A percentile compares a stretch with the other conserved stretches of the same genome.
phyloP scores from a whole-genome alignment of 495 filamentous ascomycete species.

The Podospora sp. region DNA sequence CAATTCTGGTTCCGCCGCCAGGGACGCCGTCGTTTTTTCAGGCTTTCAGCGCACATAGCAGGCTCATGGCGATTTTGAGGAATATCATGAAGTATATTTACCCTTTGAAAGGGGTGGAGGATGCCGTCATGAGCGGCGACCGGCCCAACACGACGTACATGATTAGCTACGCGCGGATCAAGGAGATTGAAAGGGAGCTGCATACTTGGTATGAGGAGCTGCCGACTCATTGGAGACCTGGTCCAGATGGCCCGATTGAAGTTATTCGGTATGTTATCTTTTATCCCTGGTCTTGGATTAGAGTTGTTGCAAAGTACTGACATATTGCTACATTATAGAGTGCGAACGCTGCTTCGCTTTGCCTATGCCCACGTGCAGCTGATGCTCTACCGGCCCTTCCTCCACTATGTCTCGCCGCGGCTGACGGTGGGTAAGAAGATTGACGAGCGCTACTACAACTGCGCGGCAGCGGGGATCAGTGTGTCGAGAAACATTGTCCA shows the following conservation, averaged over 20 bases:
- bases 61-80: constrained; percentile 72
- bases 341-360: constrained; percentile 85
- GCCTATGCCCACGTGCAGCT: constrained; percentile 90
- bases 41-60: constrained; percentile 83
- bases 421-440: constrained; percentile 64
- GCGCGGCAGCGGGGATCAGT: constrained; percentile 87
- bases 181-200: constrained; percentile 87
- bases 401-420: constrained; percentile 86
- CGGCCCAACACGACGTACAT: constrained; percentile 61
- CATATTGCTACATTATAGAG: constrained; percentile 49
- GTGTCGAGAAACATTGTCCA: constrained; percentile 94
- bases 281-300: background rate
- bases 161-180: constrained; percentile 84
- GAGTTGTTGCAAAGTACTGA: background rate
- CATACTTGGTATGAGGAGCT: constrained; percentile 81
- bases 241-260: constrained; percentile 70
- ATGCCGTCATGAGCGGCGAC: constrained; percentile 51
- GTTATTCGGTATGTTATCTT: constrained; percentile 67
- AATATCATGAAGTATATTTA: constrained; percentile 92
- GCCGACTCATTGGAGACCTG: constrained; percentile 72
- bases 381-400: constrained; percentile 91
- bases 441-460: constrained; percentile 86
- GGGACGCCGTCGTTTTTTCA: constrained; percentile 74
- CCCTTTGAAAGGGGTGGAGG: constrained; percentile 73
- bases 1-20: constrained; percentile 73